These are phyloP conservation scores for Boletellus emodensis DNA, from an alignment of 768 basidiomycete species.

Conservation along the genomic window DNA sequence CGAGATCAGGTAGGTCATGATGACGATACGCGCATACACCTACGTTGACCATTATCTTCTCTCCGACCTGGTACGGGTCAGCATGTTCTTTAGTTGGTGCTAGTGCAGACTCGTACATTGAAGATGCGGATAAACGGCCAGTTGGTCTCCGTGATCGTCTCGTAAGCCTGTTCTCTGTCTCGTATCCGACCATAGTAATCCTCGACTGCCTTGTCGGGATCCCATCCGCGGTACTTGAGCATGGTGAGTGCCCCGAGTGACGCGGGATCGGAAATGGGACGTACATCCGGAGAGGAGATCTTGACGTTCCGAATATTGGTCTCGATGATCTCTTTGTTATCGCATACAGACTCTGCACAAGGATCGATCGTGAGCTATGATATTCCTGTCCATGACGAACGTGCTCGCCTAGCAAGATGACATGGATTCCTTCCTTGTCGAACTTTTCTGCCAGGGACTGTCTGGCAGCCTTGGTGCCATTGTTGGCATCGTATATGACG, in stretches of 20 bases:
- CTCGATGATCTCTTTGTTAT: constrained; percentile 89
- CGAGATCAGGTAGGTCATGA: background rate
- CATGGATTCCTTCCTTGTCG: constrained; percentile 82
- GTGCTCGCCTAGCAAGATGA: constrained; percentile 82
- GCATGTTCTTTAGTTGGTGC: background rate
- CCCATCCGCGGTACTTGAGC: constrained; percentile 83
- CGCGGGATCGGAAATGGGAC: constrained; percentile 27
- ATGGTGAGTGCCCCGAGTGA: background rate
- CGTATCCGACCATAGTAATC: constrained; percentile 91
- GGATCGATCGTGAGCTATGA: constrained; percentile 7
- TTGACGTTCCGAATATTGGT: constrained; percentile 95
- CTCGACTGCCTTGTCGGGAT: constrained; percentile 84
- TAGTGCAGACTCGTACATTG: constrained; percentile 52
- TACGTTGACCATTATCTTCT: constrained; percentile 93
- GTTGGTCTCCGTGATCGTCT: constrained; percentile 85
- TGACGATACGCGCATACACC: constrained; percentile 22
- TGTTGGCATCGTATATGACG: constrained; percentile 98
- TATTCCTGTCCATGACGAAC: background rate
- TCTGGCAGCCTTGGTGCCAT: constrained; percentile 67
- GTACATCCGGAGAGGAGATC: constrained; percentile 94
- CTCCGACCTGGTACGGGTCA: constrained; percentile 64
- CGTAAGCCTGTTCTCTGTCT: constrained; percentile 83
- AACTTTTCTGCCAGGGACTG: constrained; percentile 80
- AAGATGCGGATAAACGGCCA: constrained; percentile 95
- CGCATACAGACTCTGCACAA: constrained; percentile 78